A percentile compares a stretch with the other conserved stretches of the same genome.
Conservation (phyloP, 345 rosid genomes). For the Pugionium dolabratum region DNA sequence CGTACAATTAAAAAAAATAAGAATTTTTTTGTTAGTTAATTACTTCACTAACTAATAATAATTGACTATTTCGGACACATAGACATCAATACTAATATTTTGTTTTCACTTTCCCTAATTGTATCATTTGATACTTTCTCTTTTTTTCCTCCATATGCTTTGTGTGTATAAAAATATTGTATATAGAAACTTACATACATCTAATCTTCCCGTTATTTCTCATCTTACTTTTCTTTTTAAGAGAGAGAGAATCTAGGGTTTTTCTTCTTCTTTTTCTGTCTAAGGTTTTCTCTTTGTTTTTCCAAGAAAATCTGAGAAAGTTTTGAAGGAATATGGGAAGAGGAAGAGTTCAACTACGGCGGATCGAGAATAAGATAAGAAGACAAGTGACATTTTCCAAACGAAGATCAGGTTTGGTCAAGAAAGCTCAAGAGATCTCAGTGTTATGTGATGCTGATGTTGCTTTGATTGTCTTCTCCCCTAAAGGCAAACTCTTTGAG, state of each 20-base stretch:
- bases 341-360: constrained; percentile 93
- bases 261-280: not conserved
- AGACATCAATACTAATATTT: constrained; percentile 27
- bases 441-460: constrained; percentile 97
- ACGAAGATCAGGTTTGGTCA: constrained; percentile 87
- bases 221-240: constrained; percentile 17
- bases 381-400: constrained; percentile 98
- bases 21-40: constrained; percentile 9
- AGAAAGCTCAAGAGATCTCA: constrained; percentile 95
- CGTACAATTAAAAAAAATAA: constrained; percentile 16
- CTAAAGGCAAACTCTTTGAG: constrained; percentile 93
- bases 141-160: constrained; percentile 14
- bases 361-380: constrained; percentile 98
- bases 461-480: constrained; percentile 92
- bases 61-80: constrained; percentile 30
- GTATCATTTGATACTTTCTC: constrained; percentile 38
- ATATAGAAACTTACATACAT: constrained; percentile 18
- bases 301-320: not conserved
- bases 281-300: constrained; percentile 15
- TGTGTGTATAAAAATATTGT: constrained; percentile 3
- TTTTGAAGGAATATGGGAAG: constrained; percentile 64
- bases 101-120: constrained; percentile 37
- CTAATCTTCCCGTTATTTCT: constrained; percentile 3
- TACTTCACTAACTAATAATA: constrained; percentile 1
- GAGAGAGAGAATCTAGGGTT: constrained; percentile 38